Evolutionary conservation across 2,329 filamentous ascomycete species (phyloP).

Genomic region (Fusarium chlamydosporum): DNA sequence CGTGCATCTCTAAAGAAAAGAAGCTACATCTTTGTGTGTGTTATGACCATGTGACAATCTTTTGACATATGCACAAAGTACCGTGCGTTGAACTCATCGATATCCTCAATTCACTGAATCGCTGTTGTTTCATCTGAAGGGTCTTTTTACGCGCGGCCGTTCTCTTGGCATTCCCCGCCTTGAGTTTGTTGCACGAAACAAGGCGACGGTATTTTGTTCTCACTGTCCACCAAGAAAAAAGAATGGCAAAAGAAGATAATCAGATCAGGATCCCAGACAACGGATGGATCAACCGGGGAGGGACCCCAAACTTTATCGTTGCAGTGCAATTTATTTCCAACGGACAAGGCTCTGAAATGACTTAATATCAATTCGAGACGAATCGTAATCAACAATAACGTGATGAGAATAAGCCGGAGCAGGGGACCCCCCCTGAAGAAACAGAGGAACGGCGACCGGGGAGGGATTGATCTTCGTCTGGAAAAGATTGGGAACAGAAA

Average conservation of each 20-base stretch:
- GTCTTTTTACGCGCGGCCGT: constrained; percentile 26
- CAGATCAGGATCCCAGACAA: constrained; percentile 2
- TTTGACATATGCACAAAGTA: not conserved
- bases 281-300: not conserved
- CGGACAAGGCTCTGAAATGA: constrained; percentile 34
- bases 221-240: not conserved
- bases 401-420: constrained; percentile 25
- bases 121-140: constrained; percentile 11
- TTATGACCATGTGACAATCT: not conserved
- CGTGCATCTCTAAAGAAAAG: not conserved
- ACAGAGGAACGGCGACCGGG: not conserved
- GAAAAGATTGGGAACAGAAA: constrained; percentile 4
- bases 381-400: constrained; percentile 8
- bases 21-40: constrained; percentile 5
- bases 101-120: constrained; percentile 14
- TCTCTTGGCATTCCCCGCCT: constrained; percentile 29
- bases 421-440: constrained; percentile 2
- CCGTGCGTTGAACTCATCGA: constrained; percentile 1
- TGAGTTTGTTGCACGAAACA: constrained; percentile 8
- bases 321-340: constrained; percentile 11
- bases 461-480: constrained; percentile 8
- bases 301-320: constrained; percentile 14
- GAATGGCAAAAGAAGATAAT: not conserved
- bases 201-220: constrained; percentile 2
- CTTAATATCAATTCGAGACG: constrained; percentile 31